Evolutionary conservation across 1,139 yeast species (phyloP), one percentile per base, ranked within the genome.

Genomic region (Hemisphaericaspora xylanilytica): DNA sequence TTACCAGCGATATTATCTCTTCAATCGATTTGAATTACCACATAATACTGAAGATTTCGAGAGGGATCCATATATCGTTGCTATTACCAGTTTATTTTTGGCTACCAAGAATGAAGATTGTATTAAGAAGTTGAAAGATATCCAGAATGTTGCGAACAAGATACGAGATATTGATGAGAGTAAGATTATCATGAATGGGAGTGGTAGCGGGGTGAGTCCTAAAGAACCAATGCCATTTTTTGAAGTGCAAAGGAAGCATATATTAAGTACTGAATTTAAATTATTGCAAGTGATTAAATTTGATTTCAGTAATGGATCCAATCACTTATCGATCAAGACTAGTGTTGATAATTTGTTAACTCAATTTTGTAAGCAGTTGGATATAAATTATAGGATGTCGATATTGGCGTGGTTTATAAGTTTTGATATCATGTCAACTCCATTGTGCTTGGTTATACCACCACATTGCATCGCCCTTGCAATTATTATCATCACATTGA

Each of bases 31-130:
- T 50, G 80, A 76, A 36, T 67, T 61, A 25, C 48, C 45, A 32
- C 48, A 48, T 11, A 59, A 51, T 36, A 55, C 50, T 22, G 45
- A 49, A 3, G 55, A 51, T 33, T 38, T 52, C 17, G 56, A 52
- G 15, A 47, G 38, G 31, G 63, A 60, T 36, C 73, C 74, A 5
- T 65, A 52, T 50, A 82, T 82, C 32, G 76, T 85, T 16, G 89
- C 87, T 0, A 62, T 85, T 4, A 77, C 95, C 5, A 78, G 94
- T 43, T 55, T 92, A n/a, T 78, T 88, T 44, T 72, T 89, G 26
- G 87, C 97, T 3, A 72, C 85, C 32, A 90, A 92, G 58, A 80
- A 82, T 50, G 96, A 88, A 55, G 97, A 90, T 56, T 89, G 95
- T 31, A 82, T 90, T 29, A 90, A 90, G 59, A 85, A 86, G 52